Conservation (phyloP, 352 stramenopile genomes). For the Pythium insidiosum region DNA sequence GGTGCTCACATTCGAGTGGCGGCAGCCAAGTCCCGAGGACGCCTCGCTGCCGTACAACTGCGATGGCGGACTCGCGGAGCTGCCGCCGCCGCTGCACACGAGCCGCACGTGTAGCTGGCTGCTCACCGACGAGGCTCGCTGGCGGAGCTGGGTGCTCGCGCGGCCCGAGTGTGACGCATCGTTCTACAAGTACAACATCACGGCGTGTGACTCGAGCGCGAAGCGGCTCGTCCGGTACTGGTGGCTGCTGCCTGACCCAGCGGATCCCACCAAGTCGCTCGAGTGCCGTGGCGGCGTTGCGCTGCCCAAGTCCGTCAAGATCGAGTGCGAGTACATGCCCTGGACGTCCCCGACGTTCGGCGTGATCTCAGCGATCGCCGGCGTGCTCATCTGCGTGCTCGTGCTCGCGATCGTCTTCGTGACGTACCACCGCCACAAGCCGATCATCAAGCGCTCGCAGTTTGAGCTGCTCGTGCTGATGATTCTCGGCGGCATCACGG, state of each 20-base stretch:
- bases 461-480: conserved; percentile 45
- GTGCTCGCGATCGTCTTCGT: conserved; percentile 20
- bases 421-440: conserved; percentile 20
- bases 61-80: conserved; percentile 19
- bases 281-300: conserved; percentile 25
- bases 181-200: conserved; percentile 35
- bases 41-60: conserved; percentile 26
- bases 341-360: conserved; percentile 13
- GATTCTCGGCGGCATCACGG: conserved; percentile 31
- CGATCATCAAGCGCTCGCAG: conserved; percentile 53
- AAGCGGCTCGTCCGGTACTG: conserved; percentile 24
- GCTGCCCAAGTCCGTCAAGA: conserved; percentile 13
- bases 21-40: conserved; percentile 25
- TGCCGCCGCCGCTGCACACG: conserved; percentile 20
- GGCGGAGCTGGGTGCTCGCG: conserved; percentile 17
- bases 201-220: conserved; percentile 14
- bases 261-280: conserved; percentile 10
- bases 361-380: conserved; percentile 3
- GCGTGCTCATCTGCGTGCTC: conserved; percentile 11
- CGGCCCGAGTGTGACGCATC: conserved; percentile 24
- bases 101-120: conserved; percentile 46
- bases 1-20: conserved; percentile 31
- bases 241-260: conserved; percentile 25
- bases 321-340: conserved; percentile 31
- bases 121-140: conserved; percentile 17